These are phyloP conservation scores for Cladophialophora psammophila DNA, from an alignment of 2,329 filamentous ascomycete species.

Conservation along the genomic window DNA sequence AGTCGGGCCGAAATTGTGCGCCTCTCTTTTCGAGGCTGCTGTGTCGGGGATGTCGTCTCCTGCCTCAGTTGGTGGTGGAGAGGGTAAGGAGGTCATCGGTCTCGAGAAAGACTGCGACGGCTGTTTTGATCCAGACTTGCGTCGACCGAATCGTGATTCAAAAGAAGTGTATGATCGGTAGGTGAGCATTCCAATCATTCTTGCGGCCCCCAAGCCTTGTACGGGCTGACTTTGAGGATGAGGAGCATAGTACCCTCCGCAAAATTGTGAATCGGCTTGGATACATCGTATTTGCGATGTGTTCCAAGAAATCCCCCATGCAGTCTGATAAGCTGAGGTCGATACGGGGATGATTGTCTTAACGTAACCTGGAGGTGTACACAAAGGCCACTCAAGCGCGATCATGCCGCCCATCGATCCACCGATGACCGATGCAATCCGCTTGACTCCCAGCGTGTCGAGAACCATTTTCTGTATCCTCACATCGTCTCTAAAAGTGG, in stretches of 20 bases:
- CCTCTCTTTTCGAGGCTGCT: conserved; percentile 20
- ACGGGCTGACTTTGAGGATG: conserved; percentile 75
- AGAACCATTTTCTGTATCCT: conserved; percentile 65
- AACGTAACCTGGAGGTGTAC: conserved; percentile 71
- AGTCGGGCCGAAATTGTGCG: conserved; percentile 8
- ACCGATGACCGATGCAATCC: conserved; percentile 62
- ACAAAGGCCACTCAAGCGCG: conserved; percentile 69
- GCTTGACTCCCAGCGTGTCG: conserved; percentile 60
- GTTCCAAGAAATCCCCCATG: conserved; percentile 66
- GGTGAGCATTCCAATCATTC: conserved; percentile 94
- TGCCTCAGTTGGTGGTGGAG: conserved; percentile 33
- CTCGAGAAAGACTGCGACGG: conserved; percentile 1
- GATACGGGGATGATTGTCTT: conserved; percentile 62
- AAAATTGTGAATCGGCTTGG: conserved; percentile 97
- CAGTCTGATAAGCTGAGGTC: conserved; percentile 63
- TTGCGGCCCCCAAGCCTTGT: conserved; percentile 87
- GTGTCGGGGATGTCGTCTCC: background rate
- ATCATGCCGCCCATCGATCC: conserved; percentile 67
- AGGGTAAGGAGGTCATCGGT: conserved; percentile 7
- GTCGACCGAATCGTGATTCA: conserved; percentile 93
- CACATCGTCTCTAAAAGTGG: conserved; percentile 93
- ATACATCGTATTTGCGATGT: conserved; percentile 70
- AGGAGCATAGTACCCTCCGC: conserved; percentile 91
- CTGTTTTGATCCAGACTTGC: conserved; percentile 73
- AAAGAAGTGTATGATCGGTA: conserved; percentile 97